These are phyloP conservation scores for Rosa rugosa DNA, from an alignment of 306 rosid species.

Conservation along the genomic window DNA sequence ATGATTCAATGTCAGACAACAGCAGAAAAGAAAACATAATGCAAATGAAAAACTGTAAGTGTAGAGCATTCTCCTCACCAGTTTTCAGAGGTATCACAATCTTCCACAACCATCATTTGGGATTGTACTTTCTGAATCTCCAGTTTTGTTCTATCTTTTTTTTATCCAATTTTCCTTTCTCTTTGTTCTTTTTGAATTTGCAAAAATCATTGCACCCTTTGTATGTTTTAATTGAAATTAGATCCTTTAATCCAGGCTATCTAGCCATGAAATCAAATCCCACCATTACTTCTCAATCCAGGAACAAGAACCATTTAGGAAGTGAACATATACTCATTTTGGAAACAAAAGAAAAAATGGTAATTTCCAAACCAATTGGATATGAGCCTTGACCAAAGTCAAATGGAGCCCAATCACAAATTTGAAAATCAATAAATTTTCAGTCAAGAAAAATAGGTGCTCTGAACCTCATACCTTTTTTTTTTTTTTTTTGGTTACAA, in stretches of 20 bases:
- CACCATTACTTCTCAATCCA: conserved; percentile 1
- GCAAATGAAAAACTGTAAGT: background rate
- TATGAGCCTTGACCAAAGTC: background rate
- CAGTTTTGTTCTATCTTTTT: background rate
- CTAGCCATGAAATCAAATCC: background rate
- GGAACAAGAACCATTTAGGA: background rate
- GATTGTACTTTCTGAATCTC: background rate
- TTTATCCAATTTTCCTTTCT: background rate
- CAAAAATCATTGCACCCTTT: background rate
- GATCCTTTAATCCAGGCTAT: conserved; percentile 2
- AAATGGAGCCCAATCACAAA: background rate
- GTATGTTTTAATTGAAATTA: background rate
- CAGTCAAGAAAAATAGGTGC: background rate
- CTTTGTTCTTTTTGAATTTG: background rate
- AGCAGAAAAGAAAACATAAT: background rate
- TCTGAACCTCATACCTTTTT: background rate
- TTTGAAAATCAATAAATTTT: conserved; percentile 4
- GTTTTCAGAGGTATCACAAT: background rate
- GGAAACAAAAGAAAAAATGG: background rate
- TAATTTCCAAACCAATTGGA: background rate
- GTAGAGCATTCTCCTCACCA: background rate
- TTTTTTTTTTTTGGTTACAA: no score
- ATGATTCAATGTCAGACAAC: background rate
- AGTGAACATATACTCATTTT: background rate
- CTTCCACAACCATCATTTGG: conserved; percentile 1